Base-by-base conservation (phyloP, 495 filamentous ascomycete species). In the Aspergillus indologenus region DNA sequence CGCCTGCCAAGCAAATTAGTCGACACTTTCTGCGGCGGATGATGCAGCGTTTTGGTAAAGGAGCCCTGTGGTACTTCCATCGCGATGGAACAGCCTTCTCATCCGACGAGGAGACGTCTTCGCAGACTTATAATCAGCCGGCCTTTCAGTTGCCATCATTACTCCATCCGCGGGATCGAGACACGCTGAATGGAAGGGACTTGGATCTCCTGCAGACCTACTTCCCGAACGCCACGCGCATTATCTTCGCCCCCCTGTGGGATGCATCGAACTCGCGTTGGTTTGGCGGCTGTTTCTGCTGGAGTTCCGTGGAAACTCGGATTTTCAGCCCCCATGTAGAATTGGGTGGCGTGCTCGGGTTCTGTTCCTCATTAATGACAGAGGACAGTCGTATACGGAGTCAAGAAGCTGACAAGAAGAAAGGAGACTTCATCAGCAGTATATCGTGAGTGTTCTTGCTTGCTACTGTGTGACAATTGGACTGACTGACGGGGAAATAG, bases 371-470 rank as follows among this genome's bases (percentile, higher is more conserved):
- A n/a, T 71, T 83, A 57, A 86, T 85, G 82, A 79, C 79, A 11
- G 82, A 86, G 58, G 77, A 85, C 2, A 77, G 75, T 7, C 79
- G 81, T 26, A 64, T 87, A 18, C 67, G 75, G 59, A 72, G 70
- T 18, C 65, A 71, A 34, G 61, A 56, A 54, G 74, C 78, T 18
- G 76, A 79, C 53, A 68, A 68, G 43, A 71, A 72, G 49, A 89
- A 89, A 64, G 77, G 79, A 1, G 85, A 86, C 53, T 86, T 89
- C 62, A 85, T 90, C 26, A 83, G 82, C 1, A 85, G 80, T 21
- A 83, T 90, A 15, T 86, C 82, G 34, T 64, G 23, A 52, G 62
- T 58, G n/a, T 50, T n/a, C 4, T 19, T 69, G 76, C 7, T 15
- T 4, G 12, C 34, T 40, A 20, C 23, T 73, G 79, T 14, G 69